Percentiles rank a stretch among this genome's conserved stretches.
These are phyloP conservation scores for Venustampulla echinocandica DNA, from an alignment of 495 filamentous ascomycete genomes.

Conservation along the genomic window DNA sequence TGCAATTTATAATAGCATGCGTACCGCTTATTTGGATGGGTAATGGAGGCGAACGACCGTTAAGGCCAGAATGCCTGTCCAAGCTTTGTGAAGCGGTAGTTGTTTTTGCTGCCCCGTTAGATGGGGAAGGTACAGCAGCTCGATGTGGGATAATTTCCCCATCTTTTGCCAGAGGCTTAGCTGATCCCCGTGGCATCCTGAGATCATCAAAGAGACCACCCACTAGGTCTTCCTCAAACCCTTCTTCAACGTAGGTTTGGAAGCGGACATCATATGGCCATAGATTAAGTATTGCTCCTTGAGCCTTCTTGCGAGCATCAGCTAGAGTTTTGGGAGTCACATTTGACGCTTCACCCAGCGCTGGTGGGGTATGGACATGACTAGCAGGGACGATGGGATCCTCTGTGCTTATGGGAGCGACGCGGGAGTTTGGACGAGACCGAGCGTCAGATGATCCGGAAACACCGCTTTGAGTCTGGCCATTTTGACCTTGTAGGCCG, in stretches of 20 bases:
- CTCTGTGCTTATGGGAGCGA: not conserved
- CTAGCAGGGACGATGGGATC: not conserved
- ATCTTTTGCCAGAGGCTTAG: not conserved
- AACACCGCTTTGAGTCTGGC: constrained; percentile 1
- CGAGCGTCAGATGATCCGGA: not conserved
- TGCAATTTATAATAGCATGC: not conserved
- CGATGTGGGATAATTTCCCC: not conserved
- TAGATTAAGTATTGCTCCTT: constrained; percentile 57
- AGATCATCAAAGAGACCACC: constrained; percentile 56
- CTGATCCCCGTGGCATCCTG: constrained; percentile 19
- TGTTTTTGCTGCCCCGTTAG: not conserved
- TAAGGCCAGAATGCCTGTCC: not conserved
- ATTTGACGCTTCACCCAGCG: not conserved
- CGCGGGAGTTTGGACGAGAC: not conserved
- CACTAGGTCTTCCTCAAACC: constrained; percentile 55
- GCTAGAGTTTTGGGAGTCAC: constrained; percentile 23
- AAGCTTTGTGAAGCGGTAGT: not conserved
- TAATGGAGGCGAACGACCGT: not conserved
- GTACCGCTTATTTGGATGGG: not conserved
- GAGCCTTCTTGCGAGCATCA: constrained; percentile 57
- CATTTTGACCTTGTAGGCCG: constrained; percentile 1
- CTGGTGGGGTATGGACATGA: not conserved
- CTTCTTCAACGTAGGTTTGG: constrained; percentile 60
- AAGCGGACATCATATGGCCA: constrained; percentile 57
- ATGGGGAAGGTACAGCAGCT: no score